These are phyloP conservation scores for Nicotiana attenuata DNA, from an alignment of 257 asterid genomes.

Conservation along the genomic window DNA sequence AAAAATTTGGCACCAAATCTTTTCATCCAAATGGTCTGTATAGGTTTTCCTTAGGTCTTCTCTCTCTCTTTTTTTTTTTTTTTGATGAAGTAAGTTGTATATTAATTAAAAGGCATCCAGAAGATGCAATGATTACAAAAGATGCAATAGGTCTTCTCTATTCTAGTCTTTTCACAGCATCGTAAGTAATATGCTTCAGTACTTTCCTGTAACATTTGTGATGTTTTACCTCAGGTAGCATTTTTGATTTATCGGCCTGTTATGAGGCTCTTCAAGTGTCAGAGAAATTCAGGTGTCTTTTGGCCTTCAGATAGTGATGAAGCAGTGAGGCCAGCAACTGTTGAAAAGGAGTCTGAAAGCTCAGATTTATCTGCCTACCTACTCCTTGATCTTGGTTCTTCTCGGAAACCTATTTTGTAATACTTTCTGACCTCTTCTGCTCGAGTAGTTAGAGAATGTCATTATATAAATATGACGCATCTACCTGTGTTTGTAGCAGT, in stretches of 20 bases:
- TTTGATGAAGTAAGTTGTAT: too few species aligned
- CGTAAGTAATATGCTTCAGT: background rate
- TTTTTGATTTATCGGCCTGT: constrained; percentile 94
- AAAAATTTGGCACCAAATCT: background rate
- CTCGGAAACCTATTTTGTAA: constrained; percentile 66
- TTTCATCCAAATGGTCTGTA: background rate
- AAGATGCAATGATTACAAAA: too few species aligned
- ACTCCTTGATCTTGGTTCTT: constrained; percentile 78
- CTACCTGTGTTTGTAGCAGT: background rate
- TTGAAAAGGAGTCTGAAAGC: constrained; percentile 57
- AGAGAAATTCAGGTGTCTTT: constrained; percentile 44
- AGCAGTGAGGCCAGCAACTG: constrained; percentile 28
- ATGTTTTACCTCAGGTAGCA: constrained; percentile 63
- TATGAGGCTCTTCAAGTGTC: constrained; percentile 90
- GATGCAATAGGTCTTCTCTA: background rate
- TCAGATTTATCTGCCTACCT: constrained; percentile 35
- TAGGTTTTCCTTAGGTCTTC: constrained; percentile 3
- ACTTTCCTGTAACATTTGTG: constrained; percentile 2
- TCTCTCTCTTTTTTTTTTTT: too few species aligned
- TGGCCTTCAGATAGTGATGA: constrained; percentile 84
- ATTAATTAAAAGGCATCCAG: too few species aligned
- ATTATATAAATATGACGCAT: background rate
- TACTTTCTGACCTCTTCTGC: constrained; percentile 15
- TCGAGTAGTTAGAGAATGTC: constrained; percentile 5
- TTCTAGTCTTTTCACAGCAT: background rate